Base-by-base conservation (phyloP, 2,329 filamentous ascomycete genomes). In the Colletotrichum lindemuthianum region DNA sequence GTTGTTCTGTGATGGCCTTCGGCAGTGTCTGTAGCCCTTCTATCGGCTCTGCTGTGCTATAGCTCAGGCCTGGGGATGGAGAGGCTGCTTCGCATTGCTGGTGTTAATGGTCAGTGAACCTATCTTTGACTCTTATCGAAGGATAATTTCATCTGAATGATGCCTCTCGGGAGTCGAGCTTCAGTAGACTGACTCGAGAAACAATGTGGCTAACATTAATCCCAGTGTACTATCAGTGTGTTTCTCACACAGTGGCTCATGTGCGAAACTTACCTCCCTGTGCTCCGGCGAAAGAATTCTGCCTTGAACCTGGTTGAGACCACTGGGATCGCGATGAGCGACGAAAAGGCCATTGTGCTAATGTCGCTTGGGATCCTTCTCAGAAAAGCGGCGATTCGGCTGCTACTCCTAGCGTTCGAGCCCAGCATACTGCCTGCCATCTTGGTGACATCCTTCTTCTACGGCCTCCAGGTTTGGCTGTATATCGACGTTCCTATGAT, bases 401-500 rank as follows among this genome's bases (percentile, higher is more conserved):
- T 48, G 8, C 43, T 47, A 36, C 9, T 48, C 9, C 15, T 63
- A 8, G 48, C 39, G 12, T 56, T 61, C 9, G 47, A 56, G 41
- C 51, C 47, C 9, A 57, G 51, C 34, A 50, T 66, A 6, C 10
- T 66, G 41, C 48, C 43, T 2, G 63, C 52, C 7, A 63, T 53
- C 33, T 9, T 54, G 37, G 48, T 57, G 13, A 63, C 11, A 5
- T 52, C 59, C n/a, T 66, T 59, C 39, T 66, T 59, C 54, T 59
- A 59, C 37, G 53, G 54, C 13, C 59, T 64, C 11, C 54, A 64
- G 11, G 59, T 59, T 7, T 55, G 49, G 59, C 16, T 54, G 51
- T 64, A 54, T 6, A 64, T 66, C 16, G 59, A 64, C 8, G 45
- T 66, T 8, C 54, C 63, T 9, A 63, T 55, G 53, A 51, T 49